These are phyloP conservation scores for Capsicum baccatum DNA, from an alignment of 257 asterid species.

Conservation along the genomic window DNA sequence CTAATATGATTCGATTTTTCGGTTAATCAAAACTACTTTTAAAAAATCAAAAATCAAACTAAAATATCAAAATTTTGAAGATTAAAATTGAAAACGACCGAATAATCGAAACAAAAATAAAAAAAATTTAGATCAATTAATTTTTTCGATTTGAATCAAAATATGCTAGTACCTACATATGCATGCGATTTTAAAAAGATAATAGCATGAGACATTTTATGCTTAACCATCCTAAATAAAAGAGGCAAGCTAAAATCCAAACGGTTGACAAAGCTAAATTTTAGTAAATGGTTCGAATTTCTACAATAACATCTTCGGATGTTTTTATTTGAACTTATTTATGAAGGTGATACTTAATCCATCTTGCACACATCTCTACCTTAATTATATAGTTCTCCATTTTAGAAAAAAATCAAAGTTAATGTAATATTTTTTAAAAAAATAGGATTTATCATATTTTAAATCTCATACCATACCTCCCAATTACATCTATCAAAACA, in stretches of 20 bases:
- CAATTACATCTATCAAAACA: neutral
- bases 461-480: neutral
- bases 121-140: too few species aligned
- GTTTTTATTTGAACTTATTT: neutral
- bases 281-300: neutral
- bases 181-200: conserved; percentile 31
- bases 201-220: conserved; percentile 31
- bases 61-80: too few species aligned
- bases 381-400: too few species aligned
- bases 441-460: neutral
- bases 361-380: neutral
- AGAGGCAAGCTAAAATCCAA: too few species aligned
- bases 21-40: too few species aligned
- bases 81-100: too few species aligned
- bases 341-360: neutral
- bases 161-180: too few species aligned
- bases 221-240: conserved; percentile 10
- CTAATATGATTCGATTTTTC: too few species aligned
- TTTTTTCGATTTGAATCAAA: too few species aligned
- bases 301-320: neutral
- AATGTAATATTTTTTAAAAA: neutral
- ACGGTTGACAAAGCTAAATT: neutral
- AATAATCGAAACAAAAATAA: too few species aligned
- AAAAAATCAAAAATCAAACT: too few species aligned
- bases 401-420: neutral